These are phyloP conservation scores for Clohesyomyces aquaticus DNA, from an alignment of 495 filamentous ascomycete species.

Conservation along the genomic window DNA sequence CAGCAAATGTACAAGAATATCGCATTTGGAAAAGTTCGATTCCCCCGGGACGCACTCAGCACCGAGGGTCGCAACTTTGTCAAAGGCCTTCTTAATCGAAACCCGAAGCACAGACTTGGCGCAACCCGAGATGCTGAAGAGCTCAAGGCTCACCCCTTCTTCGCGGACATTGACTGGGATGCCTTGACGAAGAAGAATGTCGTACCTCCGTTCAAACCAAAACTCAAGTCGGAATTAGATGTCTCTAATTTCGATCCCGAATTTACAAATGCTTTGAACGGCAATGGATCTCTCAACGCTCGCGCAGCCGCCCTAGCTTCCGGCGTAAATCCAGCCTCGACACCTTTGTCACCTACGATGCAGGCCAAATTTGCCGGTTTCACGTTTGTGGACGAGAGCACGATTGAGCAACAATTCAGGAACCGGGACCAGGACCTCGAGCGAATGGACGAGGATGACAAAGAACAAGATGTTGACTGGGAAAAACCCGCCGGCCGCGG, in stretches of 20 bases:
- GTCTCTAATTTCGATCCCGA: conserved; percentile 98
- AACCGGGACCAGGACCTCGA: conserved; percentile 59
- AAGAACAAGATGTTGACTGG: conserved; percentile 41
- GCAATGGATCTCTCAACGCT: conserved; percentile 75
- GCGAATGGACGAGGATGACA: conserved; percentile 69
- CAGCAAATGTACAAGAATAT: conserved; percentile 99
- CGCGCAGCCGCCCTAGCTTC: conserved; percentile 77
- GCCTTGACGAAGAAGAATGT: conserved; percentile 84
- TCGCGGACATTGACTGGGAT: conserved; percentile 90
- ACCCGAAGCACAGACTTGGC: conserved; percentile 92
- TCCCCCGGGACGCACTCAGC: conserved; percentile 90
- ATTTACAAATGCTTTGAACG: conserved; percentile 91
- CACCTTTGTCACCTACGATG: conserved; percentile 88
- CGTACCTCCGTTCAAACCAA: conserved; percentile 97
- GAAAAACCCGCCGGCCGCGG: conserved; percentile 36
- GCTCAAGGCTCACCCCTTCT: conserved; percentile 92
- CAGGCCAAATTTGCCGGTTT: conserved; percentile 98
- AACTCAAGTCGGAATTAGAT: conserved; percentile 90
- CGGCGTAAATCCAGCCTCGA: conserved; percentile 78
- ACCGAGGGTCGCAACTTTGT: conserved; percentile 96
- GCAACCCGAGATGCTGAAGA: conserved; percentile 92
- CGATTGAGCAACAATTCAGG: conserved; percentile 86
- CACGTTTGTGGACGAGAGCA: conserved; percentile 96
- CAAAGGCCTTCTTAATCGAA: conserved; percentile 94
- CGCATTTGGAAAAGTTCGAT: conserved; percentile 95